Conservation (phyloP, 2,329 filamentous ascomycete genomes). For the Sporothrix curviconia region DNA sequence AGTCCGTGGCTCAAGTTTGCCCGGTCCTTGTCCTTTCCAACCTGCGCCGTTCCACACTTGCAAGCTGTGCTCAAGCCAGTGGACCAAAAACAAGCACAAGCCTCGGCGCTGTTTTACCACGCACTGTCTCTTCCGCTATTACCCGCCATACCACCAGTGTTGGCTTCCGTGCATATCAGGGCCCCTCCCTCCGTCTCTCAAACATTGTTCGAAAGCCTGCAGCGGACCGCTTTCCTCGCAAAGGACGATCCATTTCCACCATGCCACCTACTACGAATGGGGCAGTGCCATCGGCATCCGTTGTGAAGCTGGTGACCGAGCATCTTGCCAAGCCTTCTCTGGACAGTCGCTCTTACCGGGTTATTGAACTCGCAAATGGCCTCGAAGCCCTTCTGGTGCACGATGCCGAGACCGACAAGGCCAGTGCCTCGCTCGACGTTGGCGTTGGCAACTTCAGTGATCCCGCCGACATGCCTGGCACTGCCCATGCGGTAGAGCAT, state of each 20-base stretch:
- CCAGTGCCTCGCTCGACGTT: constrained; percentile 89
- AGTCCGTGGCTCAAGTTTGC: no score
- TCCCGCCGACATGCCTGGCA: constrained; percentile 80
- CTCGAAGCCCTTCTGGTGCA: constrained; percentile 90
- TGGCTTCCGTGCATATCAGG: not conserved
- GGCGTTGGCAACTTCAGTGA: constrained; percentile 96
- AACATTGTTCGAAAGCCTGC: not conserved
- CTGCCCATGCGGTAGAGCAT: constrained; percentile 95
- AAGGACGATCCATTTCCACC: not conserved
- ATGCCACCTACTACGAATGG: not conserved
- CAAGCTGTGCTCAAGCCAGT: not conserved
- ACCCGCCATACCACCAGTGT: not conserved
- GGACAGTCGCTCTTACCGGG: constrained; percentile 81
- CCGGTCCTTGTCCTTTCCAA: no score
- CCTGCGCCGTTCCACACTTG: constrained; percentile 7
- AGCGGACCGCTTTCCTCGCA: not conserved
- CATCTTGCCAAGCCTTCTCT: constrained; percentile 73
- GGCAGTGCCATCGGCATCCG: not conserved
- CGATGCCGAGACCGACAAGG: constrained; percentile 92
- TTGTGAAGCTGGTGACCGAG: constrained; percentile 49
- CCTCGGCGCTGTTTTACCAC: not conserved
- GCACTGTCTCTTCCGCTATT: not conserved
- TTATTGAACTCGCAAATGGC: constrained; percentile 77
- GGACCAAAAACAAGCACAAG: not conserved
- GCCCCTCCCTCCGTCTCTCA: not conserved